phyloP scores from a whole-genome alignment of 2,329 filamentous ascomycete genomes.

The Paecilomyces fulvus region DNA sequence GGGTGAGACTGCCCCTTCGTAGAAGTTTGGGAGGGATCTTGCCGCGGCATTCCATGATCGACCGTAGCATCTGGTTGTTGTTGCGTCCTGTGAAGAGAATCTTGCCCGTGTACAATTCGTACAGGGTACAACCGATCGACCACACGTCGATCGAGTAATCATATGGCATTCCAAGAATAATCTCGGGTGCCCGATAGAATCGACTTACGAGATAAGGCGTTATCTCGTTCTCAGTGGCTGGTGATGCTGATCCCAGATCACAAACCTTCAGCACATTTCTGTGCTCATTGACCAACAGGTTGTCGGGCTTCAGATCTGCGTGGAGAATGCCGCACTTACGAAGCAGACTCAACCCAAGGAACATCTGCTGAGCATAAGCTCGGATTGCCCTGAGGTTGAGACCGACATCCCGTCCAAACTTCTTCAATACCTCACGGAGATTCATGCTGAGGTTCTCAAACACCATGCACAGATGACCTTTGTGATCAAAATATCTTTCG shows the following conservation, averaged over 20 bases:
- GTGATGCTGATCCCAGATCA: conserved; percentile 92
- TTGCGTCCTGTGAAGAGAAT: conserved; percentile 91
- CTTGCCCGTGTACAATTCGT: conserved; percentile 94
- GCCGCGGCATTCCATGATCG: conserved; percentile 92
- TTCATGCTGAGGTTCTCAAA: conserved; percentile 94
- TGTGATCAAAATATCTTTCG: conserved; percentile 82
- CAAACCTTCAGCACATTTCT: conserved; percentile 86
- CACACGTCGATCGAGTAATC: conserved; percentile 94
- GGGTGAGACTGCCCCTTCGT: conserved; percentile 67
- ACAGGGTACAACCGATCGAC: conserved; percentile 95
- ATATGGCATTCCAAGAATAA: conserved; percentile 93
- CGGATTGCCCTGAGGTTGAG: conserved; percentile 83
- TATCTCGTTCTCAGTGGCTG: conserved; percentile 81
- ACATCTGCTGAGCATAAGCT: conserved; percentile 88
- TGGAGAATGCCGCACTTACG: conserved; percentile 90
- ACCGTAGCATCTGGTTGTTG: conserved; percentile 97
- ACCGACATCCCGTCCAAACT: conserved; percentile 89
- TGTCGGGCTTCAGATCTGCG: conserved; percentile 95
- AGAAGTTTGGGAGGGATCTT: conserved; percentile 85
- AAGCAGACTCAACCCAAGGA: conserved; percentile 77
- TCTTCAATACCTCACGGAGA: conserved; percentile 85
- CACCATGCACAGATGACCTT: conserved; percentile 89
- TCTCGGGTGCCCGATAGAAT: conserved; percentile 94
- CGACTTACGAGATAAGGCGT: conserved; percentile 93
- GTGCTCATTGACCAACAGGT: conserved; percentile 81